Base-by-base conservation (phyloP, 179 eudicot species). In the Gypsophila paniculata region DNA sequence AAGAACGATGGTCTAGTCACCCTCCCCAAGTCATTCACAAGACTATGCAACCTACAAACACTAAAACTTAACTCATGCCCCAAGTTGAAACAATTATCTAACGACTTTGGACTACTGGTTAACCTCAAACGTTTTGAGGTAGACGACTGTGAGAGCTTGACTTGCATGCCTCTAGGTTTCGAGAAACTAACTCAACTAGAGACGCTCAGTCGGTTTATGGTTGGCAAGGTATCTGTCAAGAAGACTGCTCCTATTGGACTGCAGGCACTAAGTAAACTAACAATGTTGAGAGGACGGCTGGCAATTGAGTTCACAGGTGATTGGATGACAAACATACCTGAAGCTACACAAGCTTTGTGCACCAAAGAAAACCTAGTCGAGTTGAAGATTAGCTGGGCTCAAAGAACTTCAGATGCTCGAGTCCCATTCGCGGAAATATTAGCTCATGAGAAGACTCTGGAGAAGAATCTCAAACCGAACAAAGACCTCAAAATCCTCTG, bases 1-100 rank as follows among this genome's bases (percentile, higher is more conserved):
- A 67, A 52, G 74, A 57, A 65, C 39, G 74, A 76, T 14, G 19
- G 34, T 32, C 61, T 84, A 3, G 55, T 49, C 55, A 25, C 67
- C 12, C 75, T 84, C 34, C 81, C 87, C 8, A 55, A 60, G 29
- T 81, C 87, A 0, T 18, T 84, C 61, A 64, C 79, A 54, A 73
- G 64, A 19, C 69, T 84, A 13, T 49, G 36, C 73, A 76, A 75
- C 55, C 68, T 84, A 36, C 78, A 81, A 6, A 78, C 81, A 17
- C 66, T 78, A 6, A 78, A 69, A n/a, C 71, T 78, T 34, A 73
- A 78, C 29, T 78, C 71, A 8, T 78, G 81, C 52, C 11, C 29
- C 0, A 69, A 57, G 53, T 67, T 78, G 21, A 63, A 6, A 18
- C 44, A 5, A 12, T 69, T 78, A 22, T 44, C 44, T 5, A 8